phyloP scores from a whole-genome alignment of 768 basidiomycete species.

The Vararia minispora region DNA sequence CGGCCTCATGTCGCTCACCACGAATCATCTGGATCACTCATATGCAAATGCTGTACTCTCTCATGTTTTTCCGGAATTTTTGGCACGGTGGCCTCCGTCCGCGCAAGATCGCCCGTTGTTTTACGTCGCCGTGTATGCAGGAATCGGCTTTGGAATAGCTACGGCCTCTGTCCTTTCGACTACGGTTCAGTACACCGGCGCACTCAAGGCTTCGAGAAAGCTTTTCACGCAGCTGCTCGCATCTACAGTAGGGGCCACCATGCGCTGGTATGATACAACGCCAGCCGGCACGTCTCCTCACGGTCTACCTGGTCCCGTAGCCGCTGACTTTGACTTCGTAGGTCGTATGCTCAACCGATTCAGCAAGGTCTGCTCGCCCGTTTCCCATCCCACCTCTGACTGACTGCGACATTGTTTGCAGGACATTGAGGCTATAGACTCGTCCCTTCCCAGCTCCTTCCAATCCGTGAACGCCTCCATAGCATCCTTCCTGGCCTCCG shows the following conservation, averaged over 20 bases:
- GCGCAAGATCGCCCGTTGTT: slow-evolving; percentile 56
- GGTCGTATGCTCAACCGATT: slow-evolving; percentile 76
- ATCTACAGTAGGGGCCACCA: slow-evolving; percentile 69
- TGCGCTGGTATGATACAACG: slow-evolving; percentile 77
- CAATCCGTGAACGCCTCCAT: slow-evolving; percentile 43
- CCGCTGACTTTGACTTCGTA: slow-evolving; percentile 61
- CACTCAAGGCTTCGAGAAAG: slow-evolving; percentile 26
- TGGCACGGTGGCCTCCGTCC: slow-evolving; percentile 30
- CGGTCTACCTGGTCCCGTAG: slow-evolving; percentile 48
- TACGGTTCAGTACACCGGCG: slow-evolving; percentile 51
- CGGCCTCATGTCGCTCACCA: no score
- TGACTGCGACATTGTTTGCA: slow-evolving; percentile 20
- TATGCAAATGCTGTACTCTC: slow-evolving; percentile 9
- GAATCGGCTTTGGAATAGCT: slow-evolving; percentile 41
- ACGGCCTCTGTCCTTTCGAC: slow-evolving; percentile 34
- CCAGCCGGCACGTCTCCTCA: slow-evolving; percentile 54
- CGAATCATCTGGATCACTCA: slow-evolving; percentile 14
- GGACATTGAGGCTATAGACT: slow-evolving; percentile 69
- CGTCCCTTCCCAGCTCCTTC: slow-evolving; percentile 44
- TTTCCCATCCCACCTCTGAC: not conserved
- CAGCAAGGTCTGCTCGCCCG: slow-evolving; percentile 24
- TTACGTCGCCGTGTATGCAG: slow-evolving; percentile 58
- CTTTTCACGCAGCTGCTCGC: slow-evolving; percentile 44
- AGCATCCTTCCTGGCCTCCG: slow-evolving; percentile 52
- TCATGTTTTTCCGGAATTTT: not conserved